Evolutionary conservation across 805 yeast species (phyloP).

Genomic region (Candida broadrunensis): DNA sequence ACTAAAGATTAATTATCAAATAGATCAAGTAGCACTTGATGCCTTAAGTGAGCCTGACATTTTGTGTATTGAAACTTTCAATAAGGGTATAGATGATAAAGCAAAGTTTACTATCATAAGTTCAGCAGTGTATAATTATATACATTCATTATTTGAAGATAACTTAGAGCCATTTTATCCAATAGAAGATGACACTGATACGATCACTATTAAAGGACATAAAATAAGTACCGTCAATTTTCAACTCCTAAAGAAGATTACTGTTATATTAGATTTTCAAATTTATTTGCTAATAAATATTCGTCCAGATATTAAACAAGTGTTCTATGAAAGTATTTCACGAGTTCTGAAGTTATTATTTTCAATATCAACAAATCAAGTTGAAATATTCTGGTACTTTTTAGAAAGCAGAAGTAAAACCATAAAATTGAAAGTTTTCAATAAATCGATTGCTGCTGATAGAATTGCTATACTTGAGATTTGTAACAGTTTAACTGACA

Average conservation of each 20-base stretch:
- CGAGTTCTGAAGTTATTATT: constrained; percentile 20
- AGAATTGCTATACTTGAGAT: constrained; percentile 38
- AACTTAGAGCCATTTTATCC: not conserved
- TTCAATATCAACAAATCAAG: constrained; percentile 15
- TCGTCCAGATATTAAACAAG: constrained; percentile 14
- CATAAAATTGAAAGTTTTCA: constrained; percentile 24
- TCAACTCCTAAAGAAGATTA: constrained; percentile 9
- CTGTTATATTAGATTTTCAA: constrained; percentile 23
- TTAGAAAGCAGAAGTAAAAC: constrained; percentile 29
- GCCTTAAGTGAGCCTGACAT: constrained; percentile 4
- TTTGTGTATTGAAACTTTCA: constrained; percentile 17
- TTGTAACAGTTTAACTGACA: constrained; percentile 37
- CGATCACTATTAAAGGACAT: not conserved
- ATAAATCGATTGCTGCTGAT: constrained; percentile 25
- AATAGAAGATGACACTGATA: not conserved
- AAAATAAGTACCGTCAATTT: not conserved
- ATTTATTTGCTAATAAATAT: constrained; percentile 15
- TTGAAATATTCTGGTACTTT: constrained; percentile 34
- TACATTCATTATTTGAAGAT: not conserved
- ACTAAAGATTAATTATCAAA: not conserved
- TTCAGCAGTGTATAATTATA: constrained; percentile 16
- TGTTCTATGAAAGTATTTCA: constrained; percentile 23
- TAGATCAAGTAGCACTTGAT: not conserved
- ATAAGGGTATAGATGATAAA: constrained; percentile 17
- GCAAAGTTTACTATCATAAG: constrained; percentile 17